phyloP scores from a whole-genome alignment of 768 basidiomycete genomes.

The Tulasnella sp. region DNA sequence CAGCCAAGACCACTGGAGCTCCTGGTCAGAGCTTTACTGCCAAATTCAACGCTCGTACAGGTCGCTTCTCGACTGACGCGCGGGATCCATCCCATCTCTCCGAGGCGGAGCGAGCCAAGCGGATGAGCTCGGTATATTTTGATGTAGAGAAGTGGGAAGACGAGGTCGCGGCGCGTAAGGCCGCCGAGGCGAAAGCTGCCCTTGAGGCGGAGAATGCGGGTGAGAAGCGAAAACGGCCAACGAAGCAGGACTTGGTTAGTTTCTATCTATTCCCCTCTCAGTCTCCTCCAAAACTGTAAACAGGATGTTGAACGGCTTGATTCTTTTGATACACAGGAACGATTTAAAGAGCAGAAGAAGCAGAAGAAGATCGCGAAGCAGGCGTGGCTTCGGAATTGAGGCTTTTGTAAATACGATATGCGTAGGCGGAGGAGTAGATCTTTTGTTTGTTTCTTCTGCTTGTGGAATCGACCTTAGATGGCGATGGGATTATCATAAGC shows the following conservation, averaged over 20 bases:
- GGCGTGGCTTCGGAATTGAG: slow-evolving; percentile 67
- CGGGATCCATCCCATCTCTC: slow-evolving; percentile 67
- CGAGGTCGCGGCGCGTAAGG: slow-evolving; percentile 43
- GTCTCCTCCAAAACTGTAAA: not conserved
- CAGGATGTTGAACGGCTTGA: not conserved
- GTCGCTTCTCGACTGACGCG: slow-evolving; percentile 58
- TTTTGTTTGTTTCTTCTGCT: too few species aligned
- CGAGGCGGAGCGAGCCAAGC: slow-evolving; percentile 69
- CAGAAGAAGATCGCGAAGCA: slow-evolving; percentile 81
- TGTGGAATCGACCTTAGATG: too few species aligned
- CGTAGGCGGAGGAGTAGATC: too few species aligned
- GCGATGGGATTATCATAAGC: too few species aligned
- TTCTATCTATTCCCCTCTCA: not conserved
- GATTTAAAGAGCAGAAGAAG: slow-evolving; percentile 73
- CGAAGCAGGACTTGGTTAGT: slow-evolving; percentile 77
- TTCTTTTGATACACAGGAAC: slow-evolving; percentile 50
- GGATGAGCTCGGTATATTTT: slow-evolving; percentile 85
- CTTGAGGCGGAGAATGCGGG: slow-evolving; percentile 34
- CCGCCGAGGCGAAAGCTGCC: slow-evolving; percentile 26
- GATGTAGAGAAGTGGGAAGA: slow-evolving; percentile 73
- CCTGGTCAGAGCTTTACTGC: slow-evolving; percentile 40
- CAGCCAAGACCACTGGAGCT: slow-evolving; percentile 27
- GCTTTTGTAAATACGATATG: not conserved
- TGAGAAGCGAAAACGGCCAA: slow-evolving; percentile 67
- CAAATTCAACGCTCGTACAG: slow-evolving; percentile 51